A percentile compares a stretch with the other conserved stretches of the same genome.
phyloP scores from a whole-genome alignment of 2,329 filamentous ascomycete genomes.

The Fusarium sp. region DNA sequence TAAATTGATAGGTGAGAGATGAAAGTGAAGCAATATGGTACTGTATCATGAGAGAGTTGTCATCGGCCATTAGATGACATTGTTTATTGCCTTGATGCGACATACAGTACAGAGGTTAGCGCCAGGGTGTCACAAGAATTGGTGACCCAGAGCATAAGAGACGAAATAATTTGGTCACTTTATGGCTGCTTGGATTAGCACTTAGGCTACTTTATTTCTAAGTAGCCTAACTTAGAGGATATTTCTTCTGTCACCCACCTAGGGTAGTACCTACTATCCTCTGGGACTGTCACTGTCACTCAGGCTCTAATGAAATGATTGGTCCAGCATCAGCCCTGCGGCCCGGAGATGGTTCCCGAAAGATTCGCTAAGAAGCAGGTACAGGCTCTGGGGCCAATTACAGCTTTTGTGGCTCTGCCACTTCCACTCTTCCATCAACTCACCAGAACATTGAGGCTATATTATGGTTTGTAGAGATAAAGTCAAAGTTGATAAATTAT shows the following conservation, averaged over 20 bases:
- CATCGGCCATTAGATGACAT: conserved; percentile 16
- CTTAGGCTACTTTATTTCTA: too few species aligned
- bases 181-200: too few species aligned
- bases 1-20: background rate
- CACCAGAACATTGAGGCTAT: background rate
- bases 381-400: conserved; percentile 5
- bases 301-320: conserved; percentile 16
- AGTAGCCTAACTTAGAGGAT: too few species aligned
- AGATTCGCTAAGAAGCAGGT: conserved; percentile 33
- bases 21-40: conserved; percentile 3
- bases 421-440: background rate
- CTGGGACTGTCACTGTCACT: background rate
- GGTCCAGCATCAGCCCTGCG: conserved; percentile 20
- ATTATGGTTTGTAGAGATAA: too few species aligned
- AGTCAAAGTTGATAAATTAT: background rate
- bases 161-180: too few species aligned
- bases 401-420: conserved; percentile 1
- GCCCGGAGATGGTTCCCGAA: conserved; percentile 27
- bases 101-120: background rate
- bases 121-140: too few species aligned
- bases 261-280: background rate
- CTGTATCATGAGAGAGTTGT: conserved; percentile 1
- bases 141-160: too few species aligned
- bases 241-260: too few species aligned
- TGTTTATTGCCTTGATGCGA: background rate